These are phyloP conservation scores for Rhynchospora breviuscula DNA, from an alignment of 176 grass and related monocot genomes.

Conservation along the genomic window DNA sequence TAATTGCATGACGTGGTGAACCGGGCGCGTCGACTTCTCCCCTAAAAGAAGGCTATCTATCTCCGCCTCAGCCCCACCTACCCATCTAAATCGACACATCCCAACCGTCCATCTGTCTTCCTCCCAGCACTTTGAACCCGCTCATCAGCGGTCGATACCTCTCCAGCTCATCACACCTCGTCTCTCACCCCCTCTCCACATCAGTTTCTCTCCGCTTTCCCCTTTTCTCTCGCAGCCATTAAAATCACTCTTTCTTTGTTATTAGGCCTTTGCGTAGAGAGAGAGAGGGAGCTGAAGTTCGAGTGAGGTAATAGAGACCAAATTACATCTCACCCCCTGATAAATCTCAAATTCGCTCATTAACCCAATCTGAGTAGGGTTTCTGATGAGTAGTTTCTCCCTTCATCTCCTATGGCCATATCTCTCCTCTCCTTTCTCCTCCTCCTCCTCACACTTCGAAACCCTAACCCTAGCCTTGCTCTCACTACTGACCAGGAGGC, in stretches of 20 bases:
- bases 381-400: constrained; percentile 85
- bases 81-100: not conserved
- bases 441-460: constrained; percentile 21
- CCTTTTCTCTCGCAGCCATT: constrained; percentile 58
- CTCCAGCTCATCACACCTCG: constrained; percentile 5
- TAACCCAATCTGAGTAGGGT: constrained; percentile 13
- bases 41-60: not conserved
- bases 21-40: not conserved
- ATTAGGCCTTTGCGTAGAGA: constrained; percentile 10
- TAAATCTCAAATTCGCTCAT: constrained; percentile 1
- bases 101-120: not conserved
- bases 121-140: not conserved
- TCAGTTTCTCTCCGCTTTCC: constrained; percentile 27
- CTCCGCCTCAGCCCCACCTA: constrained; percentile 5
- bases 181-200: not conserved
- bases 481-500: constrained; percentile 36
- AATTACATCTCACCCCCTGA: constrained; percentile 7
- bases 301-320: not conserved
- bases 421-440: constrained; percentile 35
- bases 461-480: constrained; percentile 31
- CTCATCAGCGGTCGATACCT: not conserved
- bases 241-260: constrained; percentile 9
- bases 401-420: constrained; percentile 51
- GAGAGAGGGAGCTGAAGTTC: constrained; percentile 45
- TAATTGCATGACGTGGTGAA: not conserved